These are phyloP conservation scores for Aspergillus oerlinghausenensis DNA, from an alignment of 2,329 filamentous ascomycete species.

Conservation along the genomic window DNA sequence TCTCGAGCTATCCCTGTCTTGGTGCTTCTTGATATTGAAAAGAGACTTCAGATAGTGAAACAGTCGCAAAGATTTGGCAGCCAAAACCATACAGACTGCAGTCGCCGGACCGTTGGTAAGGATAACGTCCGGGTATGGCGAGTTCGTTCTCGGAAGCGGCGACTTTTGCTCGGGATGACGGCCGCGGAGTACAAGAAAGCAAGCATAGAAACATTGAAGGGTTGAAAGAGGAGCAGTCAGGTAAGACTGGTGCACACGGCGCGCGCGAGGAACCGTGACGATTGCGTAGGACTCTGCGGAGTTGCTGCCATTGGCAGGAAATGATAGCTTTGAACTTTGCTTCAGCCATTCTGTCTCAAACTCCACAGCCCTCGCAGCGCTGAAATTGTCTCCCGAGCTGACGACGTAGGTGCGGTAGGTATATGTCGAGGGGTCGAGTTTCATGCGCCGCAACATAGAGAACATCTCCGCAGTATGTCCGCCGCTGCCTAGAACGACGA, in stretches of 20 bases:
- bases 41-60: constrained; percentile 30
- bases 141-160: constrained; percentile 19
- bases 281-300: constrained; percentile 52
- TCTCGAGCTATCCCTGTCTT: constrained; percentile 2
- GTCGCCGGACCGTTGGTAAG: constrained; percentile 87
- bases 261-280: constrained; percentile 68
- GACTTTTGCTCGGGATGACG: constrained; percentile 30
- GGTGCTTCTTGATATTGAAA: constrained; percentile 8
- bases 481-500: constrained; percentile 84
- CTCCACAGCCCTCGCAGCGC: constrained; percentile 57
- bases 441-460: constrained; percentile 66
- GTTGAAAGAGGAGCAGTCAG: constrained; percentile 67
- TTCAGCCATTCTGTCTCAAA: constrained; percentile 51
- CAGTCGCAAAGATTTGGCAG: constrained; percentile 53
- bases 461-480: constrained; percentile 96
- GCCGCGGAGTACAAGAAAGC: constrained; percentile 53
- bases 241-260: constrained; percentile 76
- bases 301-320: constrained; percentile 2
- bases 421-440: constrained; percentile 44
- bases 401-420: constrained; percentile 76
- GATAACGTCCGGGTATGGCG: constrained; percentile 65
- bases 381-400: constrained; percentile 70
- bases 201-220: constrained; percentile 60
- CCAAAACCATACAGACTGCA: constrained; percentile 68
- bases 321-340: constrained; percentile 7